Evolutionary conservation across 2,329 filamentous ascomycete genomes (phyloP).

Genomic region (Penicillium thymicola): DNA sequence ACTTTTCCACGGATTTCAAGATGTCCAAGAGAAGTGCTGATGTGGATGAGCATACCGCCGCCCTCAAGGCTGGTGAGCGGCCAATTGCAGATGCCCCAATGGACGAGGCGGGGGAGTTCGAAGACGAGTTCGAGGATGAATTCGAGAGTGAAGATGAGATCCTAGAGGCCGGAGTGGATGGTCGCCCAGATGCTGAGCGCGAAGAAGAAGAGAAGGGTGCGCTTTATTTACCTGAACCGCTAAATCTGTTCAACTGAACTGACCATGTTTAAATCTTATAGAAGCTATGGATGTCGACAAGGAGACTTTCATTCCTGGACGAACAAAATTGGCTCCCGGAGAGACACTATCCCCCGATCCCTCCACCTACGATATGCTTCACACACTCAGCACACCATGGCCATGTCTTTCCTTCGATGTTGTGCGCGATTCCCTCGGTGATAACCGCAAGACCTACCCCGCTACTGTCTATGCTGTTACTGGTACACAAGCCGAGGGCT

Average conservation of each 20-base stretch:
- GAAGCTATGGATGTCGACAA: conserved; percentile 91
- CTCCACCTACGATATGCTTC: conserved; percentile 96
- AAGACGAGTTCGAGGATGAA: conserved; percentile 89
- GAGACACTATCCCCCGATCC: conserved; percentile 88
- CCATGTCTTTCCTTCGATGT: conserved; percentile 96
- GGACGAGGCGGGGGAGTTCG: conserved; percentile 60
- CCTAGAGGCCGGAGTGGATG: conserved; percentile 89
- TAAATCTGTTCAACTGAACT: background rate
- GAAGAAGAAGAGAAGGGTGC: conserved; percentile 78
- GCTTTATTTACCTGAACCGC: conserved; percentile 16
- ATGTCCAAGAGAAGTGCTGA: conserved; percentile 63
- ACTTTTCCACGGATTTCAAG: conserved; percentile 14
- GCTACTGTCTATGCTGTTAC: conserved; percentile 93
- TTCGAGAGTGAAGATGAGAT: conserved; percentile 94
- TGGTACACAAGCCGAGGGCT: conserved; percentile 83
- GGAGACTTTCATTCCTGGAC: conserved; percentile 91
- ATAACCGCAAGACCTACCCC: conserved; percentile 88
- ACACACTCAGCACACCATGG: conserved; percentile 91
- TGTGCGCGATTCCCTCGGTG: conserved; percentile 77
- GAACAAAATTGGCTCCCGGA: conserved; percentile 84
- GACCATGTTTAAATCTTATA: conserved; percentile 24
- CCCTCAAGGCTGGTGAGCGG: conserved; percentile 61
- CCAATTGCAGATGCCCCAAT: conserved; percentile 51
- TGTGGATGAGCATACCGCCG: conserved; percentile 49
- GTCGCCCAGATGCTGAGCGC: conserved; percentile 83